phyloP scores from a whole-genome alignment of 1,284 basidiomycete genomes.

The Polyporus tsugae region DNA sequence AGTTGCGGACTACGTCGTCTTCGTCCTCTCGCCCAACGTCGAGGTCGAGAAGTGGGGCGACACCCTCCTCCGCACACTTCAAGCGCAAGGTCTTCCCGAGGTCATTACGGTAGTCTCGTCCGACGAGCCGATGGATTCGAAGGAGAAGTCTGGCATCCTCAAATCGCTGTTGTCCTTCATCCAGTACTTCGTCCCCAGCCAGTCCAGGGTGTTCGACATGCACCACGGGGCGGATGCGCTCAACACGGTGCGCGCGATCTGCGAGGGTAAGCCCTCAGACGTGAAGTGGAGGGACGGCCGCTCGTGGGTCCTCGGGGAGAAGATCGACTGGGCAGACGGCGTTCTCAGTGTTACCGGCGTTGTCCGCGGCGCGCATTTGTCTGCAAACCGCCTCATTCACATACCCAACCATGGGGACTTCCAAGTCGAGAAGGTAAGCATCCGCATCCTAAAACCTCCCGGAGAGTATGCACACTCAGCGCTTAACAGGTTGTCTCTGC shows the following conservation, averaged over 20 bases:
- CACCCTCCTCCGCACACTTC: constrained; percentile 86
- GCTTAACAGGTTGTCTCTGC: constrained; percentile 66
- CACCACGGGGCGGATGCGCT: constrained; percentile 71
- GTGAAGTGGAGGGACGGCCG: constrained; percentile 87
- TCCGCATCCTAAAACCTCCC: too few species aligned
- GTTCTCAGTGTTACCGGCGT: constrained; percentile 83
- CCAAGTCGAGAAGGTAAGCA: constrained; percentile 77
- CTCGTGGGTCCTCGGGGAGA: constrained; percentile 83
- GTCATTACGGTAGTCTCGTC: constrained; percentile 71
- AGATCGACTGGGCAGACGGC: constrained; percentile 65
- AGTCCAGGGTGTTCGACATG: constrained; percentile 72
- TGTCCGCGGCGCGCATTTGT: constrained; percentile 82
- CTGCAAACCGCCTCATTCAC: constrained; percentile 89
- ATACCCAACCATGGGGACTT: constrained; percentile 92
- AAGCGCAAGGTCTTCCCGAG: constrained; percentile 82
- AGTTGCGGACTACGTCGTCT: constrained; percentile 91
- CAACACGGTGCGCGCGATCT: constrained; percentile 76
- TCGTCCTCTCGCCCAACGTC: constrained; percentile 81
- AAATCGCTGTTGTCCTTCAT: constrained; percentile 94
- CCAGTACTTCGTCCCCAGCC: constrained; percentile 93
- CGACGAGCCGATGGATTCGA: constrained; percentile 58
- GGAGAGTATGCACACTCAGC: background rate
- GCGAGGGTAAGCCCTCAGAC: constrained; percentile 81
- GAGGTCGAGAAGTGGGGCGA: constrained; percentile 93
- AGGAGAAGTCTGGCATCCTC: constrained; percentile 70